These are phyloP conservation scores for Solanum lignicaule DNA, from an alignment of 257 asterid species.

Conservation along the genomic window DNA sequence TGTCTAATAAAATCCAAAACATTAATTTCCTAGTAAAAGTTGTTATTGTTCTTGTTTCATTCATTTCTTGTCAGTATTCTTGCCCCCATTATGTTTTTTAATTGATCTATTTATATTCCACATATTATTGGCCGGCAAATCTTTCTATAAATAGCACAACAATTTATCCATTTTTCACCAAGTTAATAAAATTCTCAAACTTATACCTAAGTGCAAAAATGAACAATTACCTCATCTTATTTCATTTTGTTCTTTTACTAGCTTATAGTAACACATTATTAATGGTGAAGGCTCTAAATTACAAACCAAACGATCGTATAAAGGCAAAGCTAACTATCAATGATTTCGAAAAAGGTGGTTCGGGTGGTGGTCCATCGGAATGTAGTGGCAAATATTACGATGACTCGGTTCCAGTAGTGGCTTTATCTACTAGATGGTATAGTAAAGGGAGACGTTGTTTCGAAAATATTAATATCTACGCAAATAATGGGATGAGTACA, in stretches of 20 bases:
- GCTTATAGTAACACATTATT: background rate
- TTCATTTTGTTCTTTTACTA: background rate
- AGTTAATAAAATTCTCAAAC: background rate
- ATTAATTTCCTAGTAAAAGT: background rate
- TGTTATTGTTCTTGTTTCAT: background rate
- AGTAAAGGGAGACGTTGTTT: slow-evolving; percentile 5
- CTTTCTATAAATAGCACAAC: background rate
- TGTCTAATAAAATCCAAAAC: background rate
- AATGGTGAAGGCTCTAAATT: background rate
- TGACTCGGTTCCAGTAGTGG: slow-evolving; percentile 6
- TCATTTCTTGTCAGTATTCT: background rate
- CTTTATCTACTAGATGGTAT: slow-evolving; percentile 18
- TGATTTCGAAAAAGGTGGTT: slow-evolving; percentile 9
- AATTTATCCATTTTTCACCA: background rate
- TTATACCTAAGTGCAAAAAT: background rate
- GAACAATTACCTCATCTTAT: background rate
- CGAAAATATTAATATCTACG: slow-evolving; percentile 4
- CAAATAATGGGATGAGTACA: slow-evolving; percentile 9
- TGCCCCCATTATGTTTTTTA: background rate
- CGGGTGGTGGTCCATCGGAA: slow-evolving; percentile 17
- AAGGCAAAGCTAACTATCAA: slow-evolving; percentile 11
- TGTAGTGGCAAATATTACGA: slow-evolving; percentile 17
- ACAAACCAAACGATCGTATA: slow-evolving; percentile 1
- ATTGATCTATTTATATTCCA: background rate
- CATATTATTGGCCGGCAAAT: background rate